These are phyloP conservation scores for Chlamydomonas sp. DNA, from an alignment of 139 green algal species.

Conservation along the genomic window DNA sequence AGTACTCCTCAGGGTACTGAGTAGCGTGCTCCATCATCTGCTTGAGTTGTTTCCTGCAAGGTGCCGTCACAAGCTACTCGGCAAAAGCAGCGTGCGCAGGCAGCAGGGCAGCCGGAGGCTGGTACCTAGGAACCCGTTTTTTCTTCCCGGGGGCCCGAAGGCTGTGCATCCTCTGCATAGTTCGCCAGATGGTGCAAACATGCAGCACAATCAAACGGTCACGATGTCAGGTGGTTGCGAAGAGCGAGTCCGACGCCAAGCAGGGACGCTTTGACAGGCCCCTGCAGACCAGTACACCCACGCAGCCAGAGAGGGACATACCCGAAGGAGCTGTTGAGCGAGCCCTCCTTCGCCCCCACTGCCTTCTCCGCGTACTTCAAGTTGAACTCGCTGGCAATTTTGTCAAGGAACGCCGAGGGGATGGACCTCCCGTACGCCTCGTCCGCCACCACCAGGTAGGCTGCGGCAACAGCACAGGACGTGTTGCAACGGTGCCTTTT, in stretches of 20 bases:
- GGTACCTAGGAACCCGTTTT: too few relatives aligned
- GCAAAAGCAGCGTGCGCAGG: not conserved
- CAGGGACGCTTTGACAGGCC: too few relatives aligned
- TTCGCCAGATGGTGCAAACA: too few relatives aligned
- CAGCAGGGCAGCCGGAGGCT: too few relatives aligned
- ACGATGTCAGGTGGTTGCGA: too few relatives aligned
- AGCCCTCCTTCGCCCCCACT: conserved; percentile 54
- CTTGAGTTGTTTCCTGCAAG: conserved; percentile 81
- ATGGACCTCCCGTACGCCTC: conserved; percentile 90
- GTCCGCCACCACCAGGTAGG: conserved; percentile 94
- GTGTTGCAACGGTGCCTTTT: not conserved
- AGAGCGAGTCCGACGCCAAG: too few relatives aligned
- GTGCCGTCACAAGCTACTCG: not conserved
- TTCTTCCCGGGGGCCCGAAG: too few relatives aligned
- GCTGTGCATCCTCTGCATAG: too few relatives aligned
- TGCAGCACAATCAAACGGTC: too few relatives aligned
- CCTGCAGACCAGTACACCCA: not conserved
- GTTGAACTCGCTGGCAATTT: conserved; percentile 76
- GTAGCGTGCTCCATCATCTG: conserved; percentile 92
- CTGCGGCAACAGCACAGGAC: conserved; percentile 45
- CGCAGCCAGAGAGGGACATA: not conserved
- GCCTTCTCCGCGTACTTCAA: conserved; percentile 84
- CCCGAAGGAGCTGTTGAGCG: conserved; percentile 76
- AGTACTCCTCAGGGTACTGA: conserved; percentile 90
- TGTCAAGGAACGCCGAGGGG: conserved; percentile 94